These are phyloP conservation scores for Amanita molliuscula DNA, from an alignment of 768 basidiomycete genomes.

Conservation along the genomic window DNA sequence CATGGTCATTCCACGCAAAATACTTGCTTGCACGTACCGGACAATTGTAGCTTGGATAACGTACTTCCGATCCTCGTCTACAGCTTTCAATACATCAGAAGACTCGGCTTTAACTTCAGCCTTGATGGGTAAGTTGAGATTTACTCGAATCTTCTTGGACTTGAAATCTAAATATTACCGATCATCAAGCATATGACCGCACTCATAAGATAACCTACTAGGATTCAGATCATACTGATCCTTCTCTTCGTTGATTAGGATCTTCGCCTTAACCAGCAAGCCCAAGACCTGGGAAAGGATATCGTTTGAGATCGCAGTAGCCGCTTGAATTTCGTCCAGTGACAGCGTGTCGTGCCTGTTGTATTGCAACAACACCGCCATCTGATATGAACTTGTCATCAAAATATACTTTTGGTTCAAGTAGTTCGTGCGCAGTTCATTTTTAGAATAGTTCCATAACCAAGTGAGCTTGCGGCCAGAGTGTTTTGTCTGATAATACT, in stretches of 20 bases:
- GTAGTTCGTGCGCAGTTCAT: constrained; percentile 92
- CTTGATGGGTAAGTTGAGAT: constrained; percentile 87
- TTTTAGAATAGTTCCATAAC: constrained; percentile 98
- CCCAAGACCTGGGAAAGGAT: constrained; percentile 62
- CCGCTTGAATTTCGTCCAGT: constrained; percentile 66
- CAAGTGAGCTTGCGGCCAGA: constrained; percentile 94
- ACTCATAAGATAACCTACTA: constrained; percentile 19
- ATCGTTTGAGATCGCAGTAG: constrained; percentile 75
- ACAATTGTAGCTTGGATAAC: constrained; percentile 94
- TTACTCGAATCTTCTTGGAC: constrained; percentile 89
- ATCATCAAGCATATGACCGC: neutral
- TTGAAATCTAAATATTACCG: constrained; percentile 53
- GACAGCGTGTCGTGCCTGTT: constrained; percentile 87
- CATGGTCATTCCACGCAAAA: neutral
- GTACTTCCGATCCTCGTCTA: constrained; percentile 96
- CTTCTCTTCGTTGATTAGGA: constrained; percentile 79
- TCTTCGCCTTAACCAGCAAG: constrained; percentile 78
- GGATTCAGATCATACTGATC: constrained; percentile 93
- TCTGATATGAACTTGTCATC: constrained; percentile 95
- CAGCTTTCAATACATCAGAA: constrained; percentile 82
- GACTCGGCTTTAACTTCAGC: constrained; percentile 90
- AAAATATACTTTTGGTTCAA: constrained; percentile 93
- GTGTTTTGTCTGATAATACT: constrained; percentile 93
- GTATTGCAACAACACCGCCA: constrained; percentile 92
- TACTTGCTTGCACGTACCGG: constrained; percentile 32